phyloP scores from a whole-genome alignment of 2,329 filamentous ascomycete genomes.

The Trichophyton benhamiae region DNA sequence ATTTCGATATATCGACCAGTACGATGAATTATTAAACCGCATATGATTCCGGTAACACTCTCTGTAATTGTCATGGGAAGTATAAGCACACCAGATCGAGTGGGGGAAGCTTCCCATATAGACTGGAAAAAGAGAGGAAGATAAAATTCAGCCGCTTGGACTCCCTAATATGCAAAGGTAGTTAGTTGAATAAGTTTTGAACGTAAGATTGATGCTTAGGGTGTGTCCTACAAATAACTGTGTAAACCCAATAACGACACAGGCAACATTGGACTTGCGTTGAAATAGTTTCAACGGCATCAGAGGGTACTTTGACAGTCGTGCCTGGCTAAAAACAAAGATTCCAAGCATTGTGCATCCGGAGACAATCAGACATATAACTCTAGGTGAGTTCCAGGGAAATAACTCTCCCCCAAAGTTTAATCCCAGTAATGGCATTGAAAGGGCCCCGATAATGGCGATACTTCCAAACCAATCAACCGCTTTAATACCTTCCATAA shows the following conservation, averaged over 20 bases:
- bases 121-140: conserved; percentile 76
- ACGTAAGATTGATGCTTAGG: conserved; percentile 41
- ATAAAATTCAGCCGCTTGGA: conserved; percentile 59
- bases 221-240: conserved; percentile 53
- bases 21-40: conserved; percentile 59
- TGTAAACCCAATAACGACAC: conserved; percentile 54
- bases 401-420: conserved; percentile 66
- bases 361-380: conserved; percentile 66
- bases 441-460: conserved; percentile 55
- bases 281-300: conserved; percentile 60
- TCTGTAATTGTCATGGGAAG: conserved; percentile 55
- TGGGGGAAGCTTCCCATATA: conserved; percentile 53
- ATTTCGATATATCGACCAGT: conserved; percentile 52
- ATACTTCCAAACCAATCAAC: conserved; percentile 45
- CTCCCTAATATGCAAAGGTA: conserved; percentile 38
- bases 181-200: neutral
- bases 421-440: conserved; percentile 80
- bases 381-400: conserved; percentile 62
- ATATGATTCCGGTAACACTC: conserved; percentile 49
- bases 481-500: conserved; percentile 39
- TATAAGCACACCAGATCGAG: conserved; percentile 61
- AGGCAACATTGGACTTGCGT: conserved; percentile 51
- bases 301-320: conserved; percentile 61
- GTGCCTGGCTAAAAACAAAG: conserved; percentile 62
- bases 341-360: conserved; percentile 50